Evolutionary conservation across 257 asterid species (phyloP).

Genomic region (Penstemon barbatus): DNA sequence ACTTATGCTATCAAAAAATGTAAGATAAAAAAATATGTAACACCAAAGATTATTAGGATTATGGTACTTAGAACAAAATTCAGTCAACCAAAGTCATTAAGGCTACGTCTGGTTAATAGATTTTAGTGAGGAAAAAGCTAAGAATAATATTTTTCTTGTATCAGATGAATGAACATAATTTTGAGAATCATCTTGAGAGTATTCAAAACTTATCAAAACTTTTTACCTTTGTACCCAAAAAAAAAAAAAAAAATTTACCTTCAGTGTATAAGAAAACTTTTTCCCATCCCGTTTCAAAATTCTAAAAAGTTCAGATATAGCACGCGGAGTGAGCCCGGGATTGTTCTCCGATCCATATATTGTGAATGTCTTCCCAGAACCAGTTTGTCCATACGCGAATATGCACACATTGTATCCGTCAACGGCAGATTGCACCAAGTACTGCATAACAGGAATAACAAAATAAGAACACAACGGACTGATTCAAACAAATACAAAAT

Average conservation of each 20-base stretch:
- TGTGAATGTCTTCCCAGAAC: constrained; percentile 96
- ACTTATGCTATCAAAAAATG: background rate
- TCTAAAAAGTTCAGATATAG: constrained; percentile 80
- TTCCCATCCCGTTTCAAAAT: constrained; percentile 73
- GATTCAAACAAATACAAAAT: constrained; percentile 22
- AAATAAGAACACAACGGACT: constrained; percentile 15
- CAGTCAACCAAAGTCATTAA: background rate
- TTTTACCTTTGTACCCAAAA: too few species aligned
- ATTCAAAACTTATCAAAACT: background rate
- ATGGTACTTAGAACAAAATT: background rate
- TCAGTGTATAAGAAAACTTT: constrained; percentile 69
- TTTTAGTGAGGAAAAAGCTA: background rate
- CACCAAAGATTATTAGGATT: background rate
- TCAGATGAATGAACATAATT: background rate
- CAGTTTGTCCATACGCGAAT: constrained; percentile 99
- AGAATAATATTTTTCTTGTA: too few species aligned
- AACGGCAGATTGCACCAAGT: constrained; percentile 91
- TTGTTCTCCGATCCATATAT: constrained; percentile 83
- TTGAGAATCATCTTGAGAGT: constrained; percentile 23
- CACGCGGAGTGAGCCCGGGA: constrained; percentile 96
- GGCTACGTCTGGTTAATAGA: background rate
- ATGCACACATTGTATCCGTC: constrained; percentile 97
- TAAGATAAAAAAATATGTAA: background rate
- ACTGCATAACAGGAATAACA: constrained; percentile 47
- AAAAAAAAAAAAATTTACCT: constrained; percentile 46